phyloP scores from a whole-genome alignment of 352 stramenopile species.

The Pythium diclinum region DNA sequence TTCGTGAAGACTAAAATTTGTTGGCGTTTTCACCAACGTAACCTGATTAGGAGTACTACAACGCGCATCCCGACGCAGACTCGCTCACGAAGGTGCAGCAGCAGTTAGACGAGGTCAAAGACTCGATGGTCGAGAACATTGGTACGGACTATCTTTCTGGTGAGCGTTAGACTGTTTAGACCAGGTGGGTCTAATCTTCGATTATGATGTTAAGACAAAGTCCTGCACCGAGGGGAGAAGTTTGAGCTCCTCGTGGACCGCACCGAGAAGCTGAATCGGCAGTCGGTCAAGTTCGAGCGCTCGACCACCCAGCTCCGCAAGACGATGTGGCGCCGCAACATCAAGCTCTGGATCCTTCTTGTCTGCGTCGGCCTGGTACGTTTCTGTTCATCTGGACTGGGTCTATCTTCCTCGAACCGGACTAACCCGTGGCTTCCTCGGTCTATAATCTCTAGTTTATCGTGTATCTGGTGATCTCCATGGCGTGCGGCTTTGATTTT shows the following conservation, averaged over 20 bases:
- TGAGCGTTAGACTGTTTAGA: neutral
- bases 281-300: constrained; percentile 96
- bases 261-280: constrained; percentile 95
- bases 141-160: constrained; percentile 29
- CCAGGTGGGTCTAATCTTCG: neutral
- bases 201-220: constrained; percentile 80
- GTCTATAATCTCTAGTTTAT: constrained; percentile 40
- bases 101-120: constrained; percentile 98
- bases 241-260: constrained; percentile 94
- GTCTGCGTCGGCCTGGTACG: constrained; percentile 61
- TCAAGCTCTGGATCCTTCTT: constrained; percentile 86
- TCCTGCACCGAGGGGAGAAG: constrained; percentile 98
- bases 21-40: neutral
- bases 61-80: constrained; percentile 88
- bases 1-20: neutral
- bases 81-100: constrained; percentile 91
- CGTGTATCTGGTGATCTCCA: constrained; percentile 83
- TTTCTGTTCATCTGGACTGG: neutral
- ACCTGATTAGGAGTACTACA: constrained; percentile 68
- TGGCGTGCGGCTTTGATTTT: constrained; percentile 85
- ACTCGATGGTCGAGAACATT: constrained; percentile 99
- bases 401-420: neutral
- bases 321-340: constrained; percentile 84
- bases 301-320: constrained; percentile 88
- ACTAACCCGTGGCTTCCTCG: neutral